These are phyloP conservation scores for Auriscalpium microsporum DNA, from an alignment of 768 basidiomycete species.

Conservation along the genomic window DNA sequence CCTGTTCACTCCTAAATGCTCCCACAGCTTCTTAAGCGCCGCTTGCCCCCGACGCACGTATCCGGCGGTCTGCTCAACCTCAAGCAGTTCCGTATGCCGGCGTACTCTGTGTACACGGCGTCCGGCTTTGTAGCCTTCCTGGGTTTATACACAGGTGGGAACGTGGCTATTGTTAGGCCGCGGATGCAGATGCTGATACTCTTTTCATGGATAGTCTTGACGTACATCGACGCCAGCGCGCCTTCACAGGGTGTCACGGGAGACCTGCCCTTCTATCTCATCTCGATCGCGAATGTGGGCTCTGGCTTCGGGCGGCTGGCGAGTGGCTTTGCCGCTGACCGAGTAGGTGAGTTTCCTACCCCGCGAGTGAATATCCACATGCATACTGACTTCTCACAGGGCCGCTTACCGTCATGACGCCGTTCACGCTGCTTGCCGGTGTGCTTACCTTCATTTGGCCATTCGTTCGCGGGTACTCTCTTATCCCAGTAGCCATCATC, in stretches of 20 bases:
- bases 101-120: constrained; percentile 50
- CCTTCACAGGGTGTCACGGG: constrained; percentile 36
- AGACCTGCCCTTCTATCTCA: constrained; percentile 52
- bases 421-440: constrained; percentile 48
- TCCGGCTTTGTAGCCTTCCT: constrained; percentile 53
- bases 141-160: constrained; percentile 47
- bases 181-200: no score
- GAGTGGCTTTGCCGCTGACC: constrained; percentile 47
- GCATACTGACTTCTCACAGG: constrained; percentile 31
- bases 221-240: constrained; percentile 57
- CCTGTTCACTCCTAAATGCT: constrained; percentile 12
- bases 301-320: constrained; percentile 54
- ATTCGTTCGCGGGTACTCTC: constrained; percentile 35
- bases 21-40: constrained; percentile 26
- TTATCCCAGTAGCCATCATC: constrained; percentile 43
- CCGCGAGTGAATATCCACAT: neutral
- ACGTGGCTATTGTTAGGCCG: neutral
- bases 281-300: constrained; percentile 60
- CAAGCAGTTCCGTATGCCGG: constrained; percentile 41
- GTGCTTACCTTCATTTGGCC: constrained; percentile 68
- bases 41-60: constrained; percentile 45
- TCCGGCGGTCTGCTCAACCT: constrained; percentile 55
- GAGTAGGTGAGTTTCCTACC: constrained; percentile 31
- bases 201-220: constrained; percentile 38
- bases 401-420: constrained; percentile 58